phyloP scores from a whole-genome alignment of 805 yeast genomes.

The Starmerella stellata region DNA sequence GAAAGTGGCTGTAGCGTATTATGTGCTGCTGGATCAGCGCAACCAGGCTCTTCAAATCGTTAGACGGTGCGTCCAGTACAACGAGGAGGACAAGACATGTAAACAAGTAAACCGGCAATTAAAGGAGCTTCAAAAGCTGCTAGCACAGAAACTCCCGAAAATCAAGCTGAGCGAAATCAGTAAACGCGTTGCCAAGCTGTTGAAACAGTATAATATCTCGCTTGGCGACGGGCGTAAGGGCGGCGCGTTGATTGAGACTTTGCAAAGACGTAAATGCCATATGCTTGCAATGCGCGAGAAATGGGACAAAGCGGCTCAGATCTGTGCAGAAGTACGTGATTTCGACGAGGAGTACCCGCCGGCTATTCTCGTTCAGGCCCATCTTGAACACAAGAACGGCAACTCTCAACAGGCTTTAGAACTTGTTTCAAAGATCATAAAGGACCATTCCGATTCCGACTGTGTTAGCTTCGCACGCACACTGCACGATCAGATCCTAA shows the following conservation, averaged over 20 bases:
- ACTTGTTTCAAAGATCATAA: slow-evolving; percentile 7
- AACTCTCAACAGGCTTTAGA: slow-evolving; percentile 19
- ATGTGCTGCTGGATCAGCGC: slow-evolving; percentile 32
- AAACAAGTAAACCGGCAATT: slow-evolving; percentile 25
- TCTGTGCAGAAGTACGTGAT: slow-evolving; percentile 19
- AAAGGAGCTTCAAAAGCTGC: slow-evolving; percentile 17
- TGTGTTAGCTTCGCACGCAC: slow-evolving; percentile 11
- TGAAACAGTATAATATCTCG: slow-evolving; percentile 7
- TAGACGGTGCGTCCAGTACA: slow-evolving; percentile 54
- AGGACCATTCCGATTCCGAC: slow-evolving; percentile 12
- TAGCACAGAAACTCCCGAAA: slow-evolving; percentile 9
- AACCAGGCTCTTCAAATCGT: slow-evolving; percentile 35
- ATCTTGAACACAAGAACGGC: slow-evolving; percentile 14
- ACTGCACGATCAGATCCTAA: slow-evolving; percentile 18
- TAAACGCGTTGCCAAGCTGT: slow-evolving; percentile 5
- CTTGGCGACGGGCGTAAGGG: slow-evolving; percentile 6
- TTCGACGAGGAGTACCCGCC: slow-evolving; percentile 17
- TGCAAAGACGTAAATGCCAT: slow-evolving; percentile 17
- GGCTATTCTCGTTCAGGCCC: slow-evolving; percentile 20
- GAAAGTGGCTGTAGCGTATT: slow-evolving; percentile 27
- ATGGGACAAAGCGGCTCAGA: slow-evolving; percentile 18
- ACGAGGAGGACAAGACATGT: slow-evolving; percentile 54
- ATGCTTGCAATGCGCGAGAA: slow-evolving; percentile 11
- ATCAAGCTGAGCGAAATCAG: slow-evolving; percentile 8
- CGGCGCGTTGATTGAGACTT: slow-evolving; percentile 13